Evolutionary conservation across 345 rosid species (phyloP).

Genomic region (Populus simonii): DNA sequence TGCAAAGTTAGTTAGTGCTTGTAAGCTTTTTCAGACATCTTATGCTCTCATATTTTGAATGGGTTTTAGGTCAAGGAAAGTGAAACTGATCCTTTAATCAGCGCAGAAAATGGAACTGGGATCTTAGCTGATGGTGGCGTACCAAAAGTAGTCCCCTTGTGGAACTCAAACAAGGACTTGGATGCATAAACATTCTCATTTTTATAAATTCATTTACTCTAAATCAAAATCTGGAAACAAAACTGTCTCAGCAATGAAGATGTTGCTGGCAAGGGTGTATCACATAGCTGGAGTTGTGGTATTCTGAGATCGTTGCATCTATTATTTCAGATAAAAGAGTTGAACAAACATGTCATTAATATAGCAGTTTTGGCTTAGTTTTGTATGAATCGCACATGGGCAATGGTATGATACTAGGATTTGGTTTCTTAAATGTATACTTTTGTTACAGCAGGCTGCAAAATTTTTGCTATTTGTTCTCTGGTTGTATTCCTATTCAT

Average conservation of each 20-base stretch:
- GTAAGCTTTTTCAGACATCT: neutral
- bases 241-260: constrained; percentile 43
- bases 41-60: neutral
- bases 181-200: constrained; percentile 50
- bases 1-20: neutral
- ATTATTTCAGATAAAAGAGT: constrained; percentile 18
- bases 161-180: constrained; percentile 90
- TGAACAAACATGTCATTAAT: constrained; percentile 17
- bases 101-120: constrained; percentile 72
- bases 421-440: constrained; percentile 21
- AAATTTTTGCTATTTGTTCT: neutral
- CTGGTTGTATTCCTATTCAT: neutral
- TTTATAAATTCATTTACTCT: constrained; percentile 14
- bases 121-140: constrained; percentile 50
- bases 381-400: constrained; percentile 24
- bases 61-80: constrained; percentile 63
- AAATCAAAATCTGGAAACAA: constrained; percentile 18
- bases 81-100: constrained; percentile 76
- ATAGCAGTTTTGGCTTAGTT: constrained; percentile 34
- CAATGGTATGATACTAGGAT: constrained; percentile 21
- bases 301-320: constrained; percentile 17
- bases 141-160: constrained; percentile 57
- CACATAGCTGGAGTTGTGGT: constrained; percentile 11
- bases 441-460: neutral
- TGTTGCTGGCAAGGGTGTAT: constrained; percentile 38